Conservation (phyloP, 192 early-diverging fungal species). For the Podila horticola region DNA sequence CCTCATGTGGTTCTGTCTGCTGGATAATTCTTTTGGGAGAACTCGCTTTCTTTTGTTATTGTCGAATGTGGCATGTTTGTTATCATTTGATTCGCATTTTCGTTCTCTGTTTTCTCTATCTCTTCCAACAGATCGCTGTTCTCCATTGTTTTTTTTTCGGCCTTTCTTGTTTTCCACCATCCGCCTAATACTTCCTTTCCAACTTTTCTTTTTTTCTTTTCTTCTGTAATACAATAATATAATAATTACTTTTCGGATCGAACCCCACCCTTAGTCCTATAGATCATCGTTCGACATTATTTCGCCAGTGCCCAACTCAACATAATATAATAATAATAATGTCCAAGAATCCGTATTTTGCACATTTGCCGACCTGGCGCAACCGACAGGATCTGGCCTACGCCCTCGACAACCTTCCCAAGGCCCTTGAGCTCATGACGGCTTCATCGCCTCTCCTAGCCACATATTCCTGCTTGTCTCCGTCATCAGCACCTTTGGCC, state of each 20-base stretch:
- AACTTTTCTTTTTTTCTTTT: not conserved
- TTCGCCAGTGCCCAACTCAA: too few species aligned
- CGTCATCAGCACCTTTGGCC: not conserved
- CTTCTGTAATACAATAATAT: too few species aligned
- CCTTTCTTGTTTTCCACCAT: not conserved
- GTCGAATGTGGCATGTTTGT: not conserved
- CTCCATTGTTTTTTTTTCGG: not conserved
- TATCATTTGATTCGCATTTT: not conserved
- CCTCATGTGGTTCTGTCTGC: too few species aligned
- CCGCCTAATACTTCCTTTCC: not conserved
- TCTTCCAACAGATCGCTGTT: not conserved
- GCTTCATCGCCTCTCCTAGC: slow-evolving; percentile 22
- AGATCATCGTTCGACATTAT: too few species aligned
- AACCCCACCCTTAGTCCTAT: not conserved
- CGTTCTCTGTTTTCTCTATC: not conserved
- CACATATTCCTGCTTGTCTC: slow-evolving; percentile 18
- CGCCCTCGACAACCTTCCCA: slow-evolving; percentile 38
- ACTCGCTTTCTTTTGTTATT: too few species aligned
- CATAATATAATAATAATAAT: not conserved
- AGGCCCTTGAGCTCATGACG: slow-evolving; percentile 27
- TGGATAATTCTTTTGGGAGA: too few species aligned
- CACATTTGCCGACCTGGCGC: slow-evolving; percentile 46
- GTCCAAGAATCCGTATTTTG: slow-evolving; percentile 50
- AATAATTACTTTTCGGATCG: not conserved
- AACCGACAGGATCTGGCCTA: slow-evolving; percentile 49